Base-by-base conservation (phyloP, 495 filamentous ascomycete genomes). In the Podospora pseudoanserina region DNA sequence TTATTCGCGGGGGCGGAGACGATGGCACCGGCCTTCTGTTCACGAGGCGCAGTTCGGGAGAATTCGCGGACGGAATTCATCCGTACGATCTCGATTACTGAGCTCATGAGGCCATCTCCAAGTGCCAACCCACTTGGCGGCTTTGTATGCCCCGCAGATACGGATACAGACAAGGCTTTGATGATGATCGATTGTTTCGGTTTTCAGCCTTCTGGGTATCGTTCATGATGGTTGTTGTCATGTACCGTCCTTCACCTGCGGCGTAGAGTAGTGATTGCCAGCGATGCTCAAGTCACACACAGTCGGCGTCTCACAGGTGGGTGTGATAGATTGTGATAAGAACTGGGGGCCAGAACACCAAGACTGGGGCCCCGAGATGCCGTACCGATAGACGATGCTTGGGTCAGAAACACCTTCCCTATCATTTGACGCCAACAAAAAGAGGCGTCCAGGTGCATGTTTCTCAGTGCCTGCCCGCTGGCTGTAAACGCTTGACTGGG, bases 221-320 rank as follows among this genome's bases (percentile, higher is more conserved):
- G 16, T 23, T 58, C 55, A 56, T 56, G n/a, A 58, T 20, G 55
- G 9, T 23, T 26, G n/a, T 58, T 11, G 23, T 58, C 55, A 58
- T 58, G n/a, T 23, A 26, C 18, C 18, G n/a, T 18, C 13, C 13
- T 16, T 13, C 39, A 19, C n/a, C 16, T 58, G 55, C n/a, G 55
- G 55, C 23, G 55, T 58, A 58, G 39, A 58, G 55, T 4, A 58
- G 13, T 49, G 55, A 58, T 58, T n/a, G 18, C 6, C 55, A 58
- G 7, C 23, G 55, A 58, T 58, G 23, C 3, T 7, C 39, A 49
- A 49, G 39, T 49, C 39, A 49, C 39, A 49, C 39, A 49, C 23
- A 20, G 55, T 26, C 23, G n/a, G 55, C 23, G 55, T 58, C 19
- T 58, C 55, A n/a, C 55, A 58, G 55, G 55, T 58, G 55, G 55